Base-by-base conservation (phyloP, 352 stramenopile genomes). In the Phytophthora crassamura region DNA sequence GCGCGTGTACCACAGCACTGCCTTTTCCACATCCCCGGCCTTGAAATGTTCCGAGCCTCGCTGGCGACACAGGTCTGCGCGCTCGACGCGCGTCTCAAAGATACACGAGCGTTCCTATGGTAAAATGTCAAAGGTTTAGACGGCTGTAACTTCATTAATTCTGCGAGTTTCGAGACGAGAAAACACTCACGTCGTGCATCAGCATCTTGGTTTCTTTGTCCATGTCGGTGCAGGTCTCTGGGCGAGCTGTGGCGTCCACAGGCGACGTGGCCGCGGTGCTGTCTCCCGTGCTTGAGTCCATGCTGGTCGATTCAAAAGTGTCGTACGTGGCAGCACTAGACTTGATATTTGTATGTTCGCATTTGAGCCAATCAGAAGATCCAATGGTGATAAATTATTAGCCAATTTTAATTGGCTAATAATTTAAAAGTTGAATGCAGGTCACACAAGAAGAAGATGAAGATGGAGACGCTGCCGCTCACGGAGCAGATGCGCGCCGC, bases 41-140 rank as follows among this genome's bases (percentile, higher is more conserved):
- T 89, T 89, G 40, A 91, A 92, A 7, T 78, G 63, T 12, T 49
- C 61, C 0, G 84, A 90, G n/a, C 87, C 87, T 41, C 77, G 74
- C 50, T 88, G 80, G 30, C 84, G 85, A 54, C 87, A 95, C 47
- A 77, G 52, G 36, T 77, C 72, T 0, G 87, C 85, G 25, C 73
- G 79, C 49, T 93, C 80, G 15, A 94, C 80, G 35, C 87, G 84
- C 14, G 80, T 91, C 73, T 95, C 87, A 52, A 95, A 95, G 57
- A 95, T 89, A 64, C 75, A 91, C 2, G 87, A 95, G 4, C 85
- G 84, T 69, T 93, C 85, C 87, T 95, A 51, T 10, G 52, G 32
- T n/a, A 18, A 34, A 16, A 10, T 32, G 28, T 15, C 12, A 54
- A 42, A 9, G 47, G 8, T 68, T 68, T 56, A 60, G 18, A 53